Conservation (phyloP, 495 filamentous ascomycete species). For the Neurospora sp. region DNA sequence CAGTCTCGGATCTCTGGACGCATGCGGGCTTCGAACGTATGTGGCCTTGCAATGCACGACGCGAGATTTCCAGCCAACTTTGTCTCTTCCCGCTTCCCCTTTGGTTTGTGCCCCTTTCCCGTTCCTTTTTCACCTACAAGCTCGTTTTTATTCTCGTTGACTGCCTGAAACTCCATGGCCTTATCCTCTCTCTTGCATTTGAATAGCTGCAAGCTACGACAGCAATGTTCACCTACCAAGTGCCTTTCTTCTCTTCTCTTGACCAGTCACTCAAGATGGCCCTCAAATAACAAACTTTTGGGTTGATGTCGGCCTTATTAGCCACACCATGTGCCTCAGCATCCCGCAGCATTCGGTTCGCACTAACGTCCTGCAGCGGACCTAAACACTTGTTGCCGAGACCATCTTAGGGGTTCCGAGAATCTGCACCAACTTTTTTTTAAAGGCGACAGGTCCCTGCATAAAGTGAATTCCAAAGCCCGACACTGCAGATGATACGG, state of each 20-base stretch:
- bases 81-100: background rate
- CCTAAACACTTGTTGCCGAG: too few relatives aligned
- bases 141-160: background rate
- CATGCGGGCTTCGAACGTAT: background rate
- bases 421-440: too few relatives aligned
- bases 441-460: background rate
- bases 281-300: background rate
- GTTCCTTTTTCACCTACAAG: background rate
- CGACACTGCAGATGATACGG: background rate
- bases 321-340: background rate
- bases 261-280: background rate
- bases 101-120: background rate
- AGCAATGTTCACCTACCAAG: background rate
- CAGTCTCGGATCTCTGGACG: background rate
- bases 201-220: background rate
- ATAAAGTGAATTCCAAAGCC: background rate
- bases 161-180: background rate
- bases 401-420: too few relatives aligned
- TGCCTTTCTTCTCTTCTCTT: background rate
- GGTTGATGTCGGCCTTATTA: background rate
- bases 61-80: background rate
- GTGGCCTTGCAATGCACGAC: background rate
- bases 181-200: background rate
- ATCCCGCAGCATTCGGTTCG: background rate
- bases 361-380: background rate